Percentiles rank a stretch among this genome's conserved stretches.
phyloP scores from a whole-genome alignment of 2,329 filamentous ascomycete genomes.

The Cladobotryum protrusum region DNA sequence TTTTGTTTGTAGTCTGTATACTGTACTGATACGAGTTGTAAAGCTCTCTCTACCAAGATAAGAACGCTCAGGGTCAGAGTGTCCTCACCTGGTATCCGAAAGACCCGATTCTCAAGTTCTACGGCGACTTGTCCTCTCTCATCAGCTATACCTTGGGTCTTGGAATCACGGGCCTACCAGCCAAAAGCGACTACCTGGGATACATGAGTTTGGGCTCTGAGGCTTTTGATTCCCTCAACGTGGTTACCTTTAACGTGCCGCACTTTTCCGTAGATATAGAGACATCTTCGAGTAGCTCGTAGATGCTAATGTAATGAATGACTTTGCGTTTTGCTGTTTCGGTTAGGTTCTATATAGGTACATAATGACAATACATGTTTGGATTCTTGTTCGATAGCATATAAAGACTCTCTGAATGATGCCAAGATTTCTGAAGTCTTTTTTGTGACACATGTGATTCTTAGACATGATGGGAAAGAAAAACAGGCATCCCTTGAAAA shows the following conservation, averaged over 20 bases:
- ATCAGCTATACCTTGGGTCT: slow-evolving; percentile 34
- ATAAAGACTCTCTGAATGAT: too few species aligned
- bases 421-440: too few species aligned
- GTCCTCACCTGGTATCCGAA: slow-evolving; percentile 46
- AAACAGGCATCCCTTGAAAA: neutral
- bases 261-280: slow-evolving; percentile 31
- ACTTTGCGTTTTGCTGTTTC: neutral
- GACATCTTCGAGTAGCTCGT: slow-evolving; percentile 4
- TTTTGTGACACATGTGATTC: neutral
- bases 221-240: slow-evolving; percentile 35
- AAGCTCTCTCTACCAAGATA: slow-evolving; percentile 36
- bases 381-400: too few species aligned
- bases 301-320: slow-evolving; percentile 3
- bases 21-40: neutral
- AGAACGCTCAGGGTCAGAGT: slow-evolving; percentile 35
- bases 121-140: slow-evolving; percentile 41
- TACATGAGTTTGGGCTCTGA: slow-evolving; percentile 48
- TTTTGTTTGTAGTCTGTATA: neutral
- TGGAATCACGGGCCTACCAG: slow-evolving; percentile 30
- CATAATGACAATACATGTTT: too few species aligned
- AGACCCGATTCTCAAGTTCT: slow-evolving; percentile 32
- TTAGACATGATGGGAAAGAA: neutral
- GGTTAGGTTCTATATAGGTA: neutral
- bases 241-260: slow-evolving; percentile 44
- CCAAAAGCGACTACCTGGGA: slow-evolving; percentile 40